A percentile compares a stretch with the other conserved stretches of the same genome.
Conservation (phyloP, 2,329 filamentous ascomycete genomes). For the Phaeophleospora eucalypticola region DNA sequence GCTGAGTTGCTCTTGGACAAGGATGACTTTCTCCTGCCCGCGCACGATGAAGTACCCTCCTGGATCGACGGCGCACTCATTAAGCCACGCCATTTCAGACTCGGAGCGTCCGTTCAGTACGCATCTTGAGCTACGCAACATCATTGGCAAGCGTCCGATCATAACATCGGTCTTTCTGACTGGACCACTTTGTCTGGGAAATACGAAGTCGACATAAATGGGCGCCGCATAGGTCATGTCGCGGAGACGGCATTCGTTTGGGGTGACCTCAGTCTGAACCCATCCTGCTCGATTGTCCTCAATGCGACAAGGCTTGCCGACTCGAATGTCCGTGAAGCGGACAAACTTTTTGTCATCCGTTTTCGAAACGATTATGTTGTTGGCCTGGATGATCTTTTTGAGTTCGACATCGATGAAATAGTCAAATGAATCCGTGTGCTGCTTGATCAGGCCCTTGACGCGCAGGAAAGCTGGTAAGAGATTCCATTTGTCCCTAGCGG, state of each 20-base stretch:
- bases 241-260: conserved; percentile 91
- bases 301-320: conserved; percentile 73
- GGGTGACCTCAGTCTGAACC: conserved; percentile 66
- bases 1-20: conserved; percentile 97
- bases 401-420: conserved; percentile 96
- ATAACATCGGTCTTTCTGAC: conserved; percentile 69
- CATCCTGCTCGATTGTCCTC: conserved; percentile 69
- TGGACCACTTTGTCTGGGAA: conserved; percentile 73
- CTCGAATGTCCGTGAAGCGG: conserved; percentile 65
- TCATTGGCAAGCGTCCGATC: conserved; percentile 89
- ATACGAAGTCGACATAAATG: conserved; percentile 87
- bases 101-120: conserved; percentile 79
- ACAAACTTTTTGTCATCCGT: conserved; percentile 90
- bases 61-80: conserved; percentile 92
- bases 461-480: conserved; percentile 95
- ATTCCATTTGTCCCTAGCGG: conserved; percentile 88
- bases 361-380: conserved; percentile 83
- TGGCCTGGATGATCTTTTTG: conserved; percentile 92
- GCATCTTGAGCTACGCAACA: conserved; percentile 94
- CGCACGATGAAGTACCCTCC: conserved; percentile 98
- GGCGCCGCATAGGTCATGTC: conserved; percentile 98
- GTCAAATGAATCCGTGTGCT: conserved; percentile 98
- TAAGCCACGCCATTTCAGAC: conserved; percentile 82
- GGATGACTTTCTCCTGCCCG: conserved; percentile 96
- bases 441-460: conserved; percentile 93